phyloP scores from a whole-genome alignment of 805 yeast genomes.

The Diddensiella santjacobensis region DNA sequence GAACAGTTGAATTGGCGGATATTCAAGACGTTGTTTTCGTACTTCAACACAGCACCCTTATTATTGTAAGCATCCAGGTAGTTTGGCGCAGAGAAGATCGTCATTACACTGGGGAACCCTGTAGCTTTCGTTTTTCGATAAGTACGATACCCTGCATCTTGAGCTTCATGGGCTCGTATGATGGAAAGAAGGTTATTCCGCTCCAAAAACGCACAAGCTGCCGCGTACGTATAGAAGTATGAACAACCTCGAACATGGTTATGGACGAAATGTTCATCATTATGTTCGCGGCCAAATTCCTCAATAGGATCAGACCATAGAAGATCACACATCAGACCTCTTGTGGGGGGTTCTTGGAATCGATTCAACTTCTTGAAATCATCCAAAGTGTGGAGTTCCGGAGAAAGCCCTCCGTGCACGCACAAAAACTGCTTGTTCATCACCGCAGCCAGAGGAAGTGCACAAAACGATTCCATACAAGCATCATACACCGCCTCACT shows the following conservation, averaged over 20 bases:
- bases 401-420: constrained; percentile 94
- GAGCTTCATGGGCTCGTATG: constrained; percentile 96
- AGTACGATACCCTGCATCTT: constrained; percentile 95
- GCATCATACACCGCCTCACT: constrained; percentile 60
- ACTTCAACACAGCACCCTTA: constrained; percentile 91
- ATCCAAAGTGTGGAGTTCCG: constrained; percentile 65
- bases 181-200: constrained; percentile 76
- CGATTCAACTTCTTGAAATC: constrained; percentile 71
- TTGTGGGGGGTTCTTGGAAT: constrained; percentile 88
- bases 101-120: constrained; percentile 85
- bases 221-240: constrained; percentile 78
- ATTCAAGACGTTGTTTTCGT: constrained; percentile 89
- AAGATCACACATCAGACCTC: constrained; percentile 90
- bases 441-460: constrained; percentile 86
- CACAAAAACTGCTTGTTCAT: constrained; percentile 94
- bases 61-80: constrained; percentile 88
- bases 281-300: constrained; percentile 63
- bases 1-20: constrained; percentile 89
- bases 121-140: constrained; percentile 77
- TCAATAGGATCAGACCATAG: constrained; percentile 97
- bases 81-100: constrained; percentile 94
- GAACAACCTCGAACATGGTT: constrained; percentile 89
- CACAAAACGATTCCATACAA: constrained; percentile 73
- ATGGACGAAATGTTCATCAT: constrained; percentile 46
- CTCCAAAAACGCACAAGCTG: constrained; percentile 74